Conservation (phyloP, 2,329 filamentous ascomycete species). For the Ciborinia camelliae region DNA sequence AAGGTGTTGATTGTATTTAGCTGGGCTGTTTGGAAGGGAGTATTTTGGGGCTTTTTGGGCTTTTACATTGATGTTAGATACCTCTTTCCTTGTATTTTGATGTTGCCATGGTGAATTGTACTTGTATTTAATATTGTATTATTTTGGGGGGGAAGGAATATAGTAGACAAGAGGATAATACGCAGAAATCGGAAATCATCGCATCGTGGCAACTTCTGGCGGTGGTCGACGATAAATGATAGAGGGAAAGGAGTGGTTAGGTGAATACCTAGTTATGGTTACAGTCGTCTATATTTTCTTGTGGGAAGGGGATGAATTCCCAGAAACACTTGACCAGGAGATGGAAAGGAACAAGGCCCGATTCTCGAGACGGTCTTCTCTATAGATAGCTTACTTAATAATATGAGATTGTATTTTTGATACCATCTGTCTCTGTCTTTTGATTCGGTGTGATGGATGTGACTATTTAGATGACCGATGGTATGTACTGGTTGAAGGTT, state of each 20-base stretch:
- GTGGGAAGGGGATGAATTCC: neutral
- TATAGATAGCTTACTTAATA: neutral
- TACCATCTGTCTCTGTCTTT: neutral
- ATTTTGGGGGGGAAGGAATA: neutral
- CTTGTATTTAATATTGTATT: constrained; percentile 14
- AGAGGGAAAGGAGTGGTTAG: neutral
- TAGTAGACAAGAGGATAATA: neutral
- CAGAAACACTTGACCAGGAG: neutral
- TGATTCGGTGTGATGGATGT: neutral
- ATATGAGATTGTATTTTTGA: neutral
- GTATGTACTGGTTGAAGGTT: neutral
- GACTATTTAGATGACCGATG: no score
- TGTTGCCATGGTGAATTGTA: neutral
- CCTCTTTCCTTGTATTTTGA: constrained; percentile 12
- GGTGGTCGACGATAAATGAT: neutral
- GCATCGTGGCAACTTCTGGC: constrained; percentile 10
- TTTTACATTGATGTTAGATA: constrained; percentile 8
- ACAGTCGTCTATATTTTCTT: neutral
- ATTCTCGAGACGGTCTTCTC: neutral
- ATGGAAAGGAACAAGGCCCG: neutral
- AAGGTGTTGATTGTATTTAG: neutral
- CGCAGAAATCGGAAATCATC: neutral
- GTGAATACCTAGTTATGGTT: neutral
- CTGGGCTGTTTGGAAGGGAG: neutral
- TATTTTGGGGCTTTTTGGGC: neutral